A percentile compares a stretch with the other conserved stretches of the same genome.
These are phyloP conservation scores for Zygosaccharomyces pseudorouxii DNA, from an alignment of 805 yeast genomes.

Conservation along the genomic window DNA sequence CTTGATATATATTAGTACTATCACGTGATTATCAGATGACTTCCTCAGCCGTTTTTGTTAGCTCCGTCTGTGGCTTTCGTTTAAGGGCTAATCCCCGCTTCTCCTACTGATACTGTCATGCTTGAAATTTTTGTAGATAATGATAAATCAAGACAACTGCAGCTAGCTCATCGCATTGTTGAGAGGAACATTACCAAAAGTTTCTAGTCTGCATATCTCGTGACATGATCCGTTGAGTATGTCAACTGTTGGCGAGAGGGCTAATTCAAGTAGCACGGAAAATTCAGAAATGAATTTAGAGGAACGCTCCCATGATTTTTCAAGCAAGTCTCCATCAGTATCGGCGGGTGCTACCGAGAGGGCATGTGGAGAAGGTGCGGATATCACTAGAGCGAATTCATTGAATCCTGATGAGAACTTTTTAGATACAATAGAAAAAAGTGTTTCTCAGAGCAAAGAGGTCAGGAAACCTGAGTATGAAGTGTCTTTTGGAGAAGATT, in stretches of 20 bases:
- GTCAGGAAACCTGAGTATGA: conserved; percentile 23
- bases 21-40: too few relatives aligned
- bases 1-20: too few relatives aligned
- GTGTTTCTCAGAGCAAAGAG: background rate
- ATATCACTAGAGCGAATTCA: background rate
- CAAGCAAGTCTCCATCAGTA: background rate
- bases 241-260: background rate
- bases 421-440: background rate
- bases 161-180: too few relatives aligned
- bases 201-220: too few relatives aligned
- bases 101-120: too few relatives aligned
- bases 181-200: too few relatives aligned
- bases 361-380: background rate
- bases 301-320: background rate
- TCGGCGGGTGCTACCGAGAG: background rate
- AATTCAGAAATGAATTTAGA: background rate
- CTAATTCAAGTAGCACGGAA: background rate
- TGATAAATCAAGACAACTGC: too few relatives aligned
- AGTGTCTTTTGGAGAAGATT: conserved; percentile 25
- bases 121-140: too few relatives aligned
- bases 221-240: background rate
- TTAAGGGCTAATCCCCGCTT: too few relatives aligned
- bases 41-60: too few relatives aligned
- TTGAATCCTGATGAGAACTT: conserved; percentile 8
- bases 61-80: too few relatives aligned